Conservation (phyloP, 805 yeast genomes). For the Cyberlindnera saturnus region DNA sequence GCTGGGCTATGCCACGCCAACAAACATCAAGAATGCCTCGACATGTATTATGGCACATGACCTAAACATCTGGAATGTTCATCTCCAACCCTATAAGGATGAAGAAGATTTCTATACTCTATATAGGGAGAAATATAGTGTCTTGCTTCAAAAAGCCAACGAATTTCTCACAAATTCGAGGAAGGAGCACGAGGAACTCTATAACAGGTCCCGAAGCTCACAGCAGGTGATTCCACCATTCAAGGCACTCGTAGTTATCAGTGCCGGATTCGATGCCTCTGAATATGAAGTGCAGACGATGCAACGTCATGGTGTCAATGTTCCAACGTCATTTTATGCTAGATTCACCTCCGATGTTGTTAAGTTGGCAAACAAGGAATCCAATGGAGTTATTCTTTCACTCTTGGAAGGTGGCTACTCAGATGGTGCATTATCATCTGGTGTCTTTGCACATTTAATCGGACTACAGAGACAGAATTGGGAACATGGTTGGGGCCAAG, state of each 20-base stretch:
- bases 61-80: constrained; percentile 78
- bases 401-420: constrained; percentile 84
- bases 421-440: constrained; percentile 73
- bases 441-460: constrained; percentile 70
- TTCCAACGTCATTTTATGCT: constrained; percentile 75
- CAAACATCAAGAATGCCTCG: constrained; percentile 67
- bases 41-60: constrained; percentile 75
- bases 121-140: constrained; percentile 56
- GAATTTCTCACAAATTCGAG: constrained; percentile 51
- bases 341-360: constrained; percentile 68
- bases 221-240: constrained; percentile 29
- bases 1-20: constrained; percentile 65
- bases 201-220: constrained; percentile 5
- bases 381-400: constrained; percentile 58
- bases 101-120: constrained; percentile 60
- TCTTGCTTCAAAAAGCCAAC: constrained; percentile 58
- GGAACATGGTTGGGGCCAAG: constrained; percentile 61
- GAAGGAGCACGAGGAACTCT: constrained; percentile 31
- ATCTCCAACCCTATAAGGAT: constrained; percentile 56
- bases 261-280: constrained; percentile 87
- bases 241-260: constrained; percentile 58
- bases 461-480: constrained; percentile 58
- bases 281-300: constrained; percentile 77
- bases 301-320: constrained; percentile 80
- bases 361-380: constrained; percentile 56